phyloP scores from a whole-genome alignment of 1,139 yeast species.

The Magnusiomyces sp. region DNA sequence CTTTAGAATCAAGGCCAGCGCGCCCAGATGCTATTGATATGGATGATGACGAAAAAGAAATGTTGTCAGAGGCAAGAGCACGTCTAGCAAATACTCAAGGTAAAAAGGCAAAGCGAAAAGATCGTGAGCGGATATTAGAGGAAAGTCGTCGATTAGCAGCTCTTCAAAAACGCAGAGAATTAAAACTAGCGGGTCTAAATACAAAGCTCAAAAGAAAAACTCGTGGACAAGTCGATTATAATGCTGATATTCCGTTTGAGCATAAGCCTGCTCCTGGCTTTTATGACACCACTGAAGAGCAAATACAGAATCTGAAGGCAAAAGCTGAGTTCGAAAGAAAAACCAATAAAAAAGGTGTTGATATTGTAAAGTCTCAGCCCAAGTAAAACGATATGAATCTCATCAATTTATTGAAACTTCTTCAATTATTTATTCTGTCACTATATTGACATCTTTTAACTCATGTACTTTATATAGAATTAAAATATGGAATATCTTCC shows the following conservation, averaged over 20 bases:
- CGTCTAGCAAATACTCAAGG: conserved; percentile 90
- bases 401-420: too few species aligned
- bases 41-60: conserved; percentile 84
- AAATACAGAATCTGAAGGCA: conserved; percentile 34
- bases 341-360: conserved; percentile 44
- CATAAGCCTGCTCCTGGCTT: conserved; percentile 61
- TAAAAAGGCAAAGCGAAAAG: conserved; percentile 86
- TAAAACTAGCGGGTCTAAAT: conserved; percentile 77
- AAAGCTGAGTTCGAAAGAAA: conserved; percentile 38
- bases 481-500: too few species aligned
- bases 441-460: too few species aligned
- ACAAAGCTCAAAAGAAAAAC: conserved; percentile 47
- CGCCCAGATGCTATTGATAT: conserved; percentile 70
- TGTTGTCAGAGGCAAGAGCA: conserved; percentile 90
- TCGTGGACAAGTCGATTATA: conserved; percentile 59
- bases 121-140: conserved; percentile 71
- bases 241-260: conserved; percentile 76
- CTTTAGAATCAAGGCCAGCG: conserved; percentile 79
- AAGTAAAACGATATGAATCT: too few species aligned
- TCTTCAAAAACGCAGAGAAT: conserved; percentile 73
- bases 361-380: conserved; percentile 32
- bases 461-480: too few species aligned
- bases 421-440: too few species aligned
- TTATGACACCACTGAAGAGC: conserved; percentile 61
- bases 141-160: conserved; percentile 69